Evolutionary conservation across 2,329 filamentous ascomycete species (phyloP).

Genomic region (Coniochaeta hoffmannii): DNA sequence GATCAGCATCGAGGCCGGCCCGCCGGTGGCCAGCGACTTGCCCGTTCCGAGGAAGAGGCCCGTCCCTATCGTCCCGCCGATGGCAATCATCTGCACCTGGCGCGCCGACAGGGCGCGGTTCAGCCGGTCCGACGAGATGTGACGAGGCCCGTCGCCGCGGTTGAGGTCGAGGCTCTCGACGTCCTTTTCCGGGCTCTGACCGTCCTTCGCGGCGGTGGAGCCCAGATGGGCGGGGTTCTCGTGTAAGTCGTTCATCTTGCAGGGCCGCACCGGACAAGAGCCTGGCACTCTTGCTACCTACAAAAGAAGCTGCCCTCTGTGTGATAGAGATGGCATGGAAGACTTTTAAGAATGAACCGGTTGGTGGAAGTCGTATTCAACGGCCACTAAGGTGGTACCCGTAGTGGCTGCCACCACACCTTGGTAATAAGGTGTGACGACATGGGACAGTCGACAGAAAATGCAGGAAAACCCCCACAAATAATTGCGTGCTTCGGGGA

Average conservation of each 20-base stretch:
- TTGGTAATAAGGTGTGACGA: neutral
- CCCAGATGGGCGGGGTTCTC: neutral
- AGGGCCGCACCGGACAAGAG: neutral
- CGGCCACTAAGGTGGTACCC: neutral
- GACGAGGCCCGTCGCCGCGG: neutral
- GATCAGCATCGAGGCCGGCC: constrained; percentile 51
- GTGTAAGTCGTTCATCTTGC: neutral
- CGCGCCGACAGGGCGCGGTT: constrained; percentile 48
- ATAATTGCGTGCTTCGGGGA: neutral
- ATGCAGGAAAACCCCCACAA: neutral
- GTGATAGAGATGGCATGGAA: no score
- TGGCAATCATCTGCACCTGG: constrained; percentile 64
- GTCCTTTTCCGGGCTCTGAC: neutral
- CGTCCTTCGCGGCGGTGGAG: neutral
- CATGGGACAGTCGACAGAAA: neutral
- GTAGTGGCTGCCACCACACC: neutral
- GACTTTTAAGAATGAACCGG: no score
- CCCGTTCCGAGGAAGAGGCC: constrained; percentile 57
- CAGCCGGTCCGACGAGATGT: constrained; percentile 34
- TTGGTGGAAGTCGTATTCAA: no score
- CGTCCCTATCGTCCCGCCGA: constrained; percentile 52
- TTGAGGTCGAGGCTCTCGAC: neutral
- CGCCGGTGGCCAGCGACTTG: constrained; percentile 50
- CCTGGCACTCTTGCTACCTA: neutral
- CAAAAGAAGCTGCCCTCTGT: no score